phyloP scores from a whole-genome alignment of 257 asterid species.

The Nicotiana sylvestris region DNA sequence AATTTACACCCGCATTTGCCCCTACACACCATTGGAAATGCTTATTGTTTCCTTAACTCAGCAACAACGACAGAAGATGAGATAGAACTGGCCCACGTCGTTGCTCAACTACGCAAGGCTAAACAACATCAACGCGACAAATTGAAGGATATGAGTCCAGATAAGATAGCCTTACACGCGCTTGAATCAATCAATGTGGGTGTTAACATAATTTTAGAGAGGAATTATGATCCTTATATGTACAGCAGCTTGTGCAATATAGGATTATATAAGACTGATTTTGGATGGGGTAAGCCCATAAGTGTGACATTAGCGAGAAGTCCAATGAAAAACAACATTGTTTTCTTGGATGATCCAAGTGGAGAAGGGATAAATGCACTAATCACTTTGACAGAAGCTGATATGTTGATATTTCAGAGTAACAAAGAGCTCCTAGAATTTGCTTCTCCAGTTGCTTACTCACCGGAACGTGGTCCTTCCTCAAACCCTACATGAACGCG shows the following conservation, averaged over 20 bases:
- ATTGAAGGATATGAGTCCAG: not conserved
- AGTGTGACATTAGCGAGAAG: not conserved
- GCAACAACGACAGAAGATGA: not conserved
- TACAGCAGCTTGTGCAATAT: not conserved
- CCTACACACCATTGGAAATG: not conserved
- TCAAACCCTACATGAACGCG: no score
- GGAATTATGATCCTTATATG: not conserved
- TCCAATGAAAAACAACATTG: not conserved
- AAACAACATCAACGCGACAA: not conserved
- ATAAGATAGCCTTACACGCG: not conserved
- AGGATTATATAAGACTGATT: not conserved
- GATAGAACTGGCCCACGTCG: not conserved
- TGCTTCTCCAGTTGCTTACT: not conserved
- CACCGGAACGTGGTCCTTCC: no score
- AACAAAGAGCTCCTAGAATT: not conserved
- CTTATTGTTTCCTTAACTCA: not conserved
- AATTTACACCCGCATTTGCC: not conserved
- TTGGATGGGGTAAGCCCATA: slow-evolving; percentile 5
- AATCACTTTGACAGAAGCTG: not conserved
- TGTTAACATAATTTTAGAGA: not conserved
- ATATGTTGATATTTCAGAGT: not conserved
- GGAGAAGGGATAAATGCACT: slow-evolving; percentile 7
- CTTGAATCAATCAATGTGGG: not conserved
- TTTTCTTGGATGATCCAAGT: not conserved
- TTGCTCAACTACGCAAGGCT: not conserved